phyloP scores from a whole-genome alignment of 2,329 filamentous ascomycete species.

The Fusarium sp. region DNA sequence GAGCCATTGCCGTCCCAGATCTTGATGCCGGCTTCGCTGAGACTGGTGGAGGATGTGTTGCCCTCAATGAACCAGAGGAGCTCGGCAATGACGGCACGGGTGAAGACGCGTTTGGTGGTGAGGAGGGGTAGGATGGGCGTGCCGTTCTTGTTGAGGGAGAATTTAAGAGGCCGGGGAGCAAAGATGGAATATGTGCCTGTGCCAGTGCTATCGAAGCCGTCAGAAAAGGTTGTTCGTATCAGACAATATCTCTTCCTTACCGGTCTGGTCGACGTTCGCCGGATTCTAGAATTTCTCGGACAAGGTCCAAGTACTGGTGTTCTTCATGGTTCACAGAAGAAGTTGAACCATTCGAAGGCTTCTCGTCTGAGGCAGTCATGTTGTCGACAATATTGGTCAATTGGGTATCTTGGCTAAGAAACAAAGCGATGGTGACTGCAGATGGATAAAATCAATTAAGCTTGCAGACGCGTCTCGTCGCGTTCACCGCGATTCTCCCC shows the following conservation, averaged over 20 bases:
- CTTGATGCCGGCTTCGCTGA: slow-evolving; percentile 87
- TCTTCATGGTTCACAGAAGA: slow-evolving; percentile 78
- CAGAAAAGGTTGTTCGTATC: slow-evolving; percentile 3
- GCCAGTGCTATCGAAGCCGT: slow-evolving; percentile 77
- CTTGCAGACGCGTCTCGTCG: slow-evolving; percentile 24
- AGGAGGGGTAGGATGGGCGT: slow-evolving; percentile 87
- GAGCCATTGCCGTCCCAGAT: slow-evolving; percentile 99
- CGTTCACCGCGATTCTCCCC: slow-evolving; percentile 20
- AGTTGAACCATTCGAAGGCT: slow-evolving; percentile 32
- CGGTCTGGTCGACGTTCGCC: slow-evolving; percentile 93
- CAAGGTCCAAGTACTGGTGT: slow-evolving; percentile 92
- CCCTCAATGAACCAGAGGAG: slow-evolving; percentile 96
- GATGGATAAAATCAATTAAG: slow-evolving; percentile 38
- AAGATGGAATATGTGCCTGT: slow-evolving; percentile 94
- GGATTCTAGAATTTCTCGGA: slow-evolving; percentile 84
- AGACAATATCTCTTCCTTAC: slow-evolving; percentile 58
- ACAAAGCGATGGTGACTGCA: background rate
- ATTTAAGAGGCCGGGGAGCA: slow-evolving; percentile 88
- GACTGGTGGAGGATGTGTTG: slow-evolving; percentile 82
- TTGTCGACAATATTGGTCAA: slow-evolving; percentile 1
- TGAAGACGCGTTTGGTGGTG: slow-evolving; percentile 97
- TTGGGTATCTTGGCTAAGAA: background rate
- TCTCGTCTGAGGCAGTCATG: slow-evolving; percentile 35
- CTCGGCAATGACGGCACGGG: slow-evolving; percentile 90
- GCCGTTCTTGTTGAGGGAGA: slow-evolving; percentile 79